Evolutionary conservation across 1,139 yeast species (phyloP), one percentile per base, ranked within the genome.

Genomic region (Taphrina pruni): DNA sequence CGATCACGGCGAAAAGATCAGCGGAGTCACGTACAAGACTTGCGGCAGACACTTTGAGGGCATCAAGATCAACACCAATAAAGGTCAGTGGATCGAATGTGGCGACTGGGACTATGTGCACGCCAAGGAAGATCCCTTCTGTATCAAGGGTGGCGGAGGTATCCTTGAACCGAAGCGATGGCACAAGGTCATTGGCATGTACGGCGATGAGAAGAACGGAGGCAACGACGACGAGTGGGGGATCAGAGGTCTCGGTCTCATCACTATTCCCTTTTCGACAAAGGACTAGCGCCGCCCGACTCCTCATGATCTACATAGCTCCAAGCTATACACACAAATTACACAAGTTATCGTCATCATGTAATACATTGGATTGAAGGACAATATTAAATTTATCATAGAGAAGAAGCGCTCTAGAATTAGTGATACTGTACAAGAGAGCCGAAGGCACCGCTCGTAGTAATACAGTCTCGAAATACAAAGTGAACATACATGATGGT

Each of bases 31-130:
- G 36, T 50, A 21, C n/a, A 20, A 11, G 36, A 50, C 54, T 21
- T 50, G 54, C n/a, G 54, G 36, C 8, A 50, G 21, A n/a, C 36
- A 50, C 36, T 50, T 50, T 26, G 36, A 50, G n/a, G 54, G 54
- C 20, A 21, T 50, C 54, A 50, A 50, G 36, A 26, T 50, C 36
- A 35, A 50, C 11, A 50, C 54, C 11, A 35, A 50, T 26, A 11
- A n/a, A 8, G n/a, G n/a, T 1, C 54, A 50, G 21, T 50, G 36
- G 54, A 50, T 50, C 36, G 54, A 50, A n/a, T 50, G 54, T 7
- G 54, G 54, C 36, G n/a, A 50, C 5, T 50, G 54, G 54, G 51
- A 46, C 21, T 21, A 50, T 26, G 36, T n/a, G n/a, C 35, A 11
- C 11, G 32, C 8, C 54, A 50, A 50, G 54, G 36, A 50, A 20